Percentiles rank a stretch among this genome's conserved stretches.
phyloP scores from a whole-genome alignment of 1,139 yeast species.

The Pichia terricola region DNA sequence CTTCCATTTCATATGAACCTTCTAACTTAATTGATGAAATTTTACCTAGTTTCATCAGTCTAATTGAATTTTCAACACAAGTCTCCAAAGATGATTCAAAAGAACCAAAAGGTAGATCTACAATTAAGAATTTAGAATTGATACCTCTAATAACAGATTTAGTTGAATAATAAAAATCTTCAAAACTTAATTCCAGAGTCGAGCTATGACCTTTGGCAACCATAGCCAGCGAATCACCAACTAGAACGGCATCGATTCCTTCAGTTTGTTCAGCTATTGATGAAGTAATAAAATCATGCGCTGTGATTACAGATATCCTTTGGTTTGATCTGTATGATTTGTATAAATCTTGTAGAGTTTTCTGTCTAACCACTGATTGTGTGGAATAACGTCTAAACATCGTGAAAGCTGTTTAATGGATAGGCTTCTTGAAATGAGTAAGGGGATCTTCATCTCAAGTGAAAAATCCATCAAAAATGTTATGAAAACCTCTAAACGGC shows the following conservation, averaged over 20 bases:
- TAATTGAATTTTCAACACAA: constrained; percentile 57
- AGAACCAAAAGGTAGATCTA: constrained; percentile 84
- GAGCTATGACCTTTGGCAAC: constrained; percentile 75
- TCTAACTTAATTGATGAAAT: constrained; percentile 83
- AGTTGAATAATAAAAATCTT: constrained; percentile 73
- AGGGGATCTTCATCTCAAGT: background rate
- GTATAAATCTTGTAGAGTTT: constrained; percentile 36
- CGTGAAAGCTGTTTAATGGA: no score
- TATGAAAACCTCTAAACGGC: background rate
- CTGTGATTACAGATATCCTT: constrained; percentile 71
- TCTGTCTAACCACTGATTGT: constrained; percentile 13
- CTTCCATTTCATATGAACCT: constrained; percentile 55
- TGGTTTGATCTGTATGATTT: constrained; percentile 27
- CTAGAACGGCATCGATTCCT: constrained; percentile 58
- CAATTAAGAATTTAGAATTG: constrained; percentile 56
- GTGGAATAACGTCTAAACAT: constrained; percentile 4
- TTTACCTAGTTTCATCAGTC: constrained; percentile 50
- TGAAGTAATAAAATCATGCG: constrained; percentile 79
- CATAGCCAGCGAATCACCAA: constrained; percentile 94
- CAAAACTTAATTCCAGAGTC: constrained; percentile 64
- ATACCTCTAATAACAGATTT: constrained; percentile 70
- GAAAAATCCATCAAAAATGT: background rate
- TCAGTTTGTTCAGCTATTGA: constrained; percentile 55
- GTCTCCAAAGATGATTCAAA: constrained; percentile 58
- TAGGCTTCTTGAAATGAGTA: background rate